These are phyloP conservation scores for Leptographium wingfieldii DNA, from an alignment of 2,329 filamentous ascomycete species.

Conservation along the genomic window DNA sequence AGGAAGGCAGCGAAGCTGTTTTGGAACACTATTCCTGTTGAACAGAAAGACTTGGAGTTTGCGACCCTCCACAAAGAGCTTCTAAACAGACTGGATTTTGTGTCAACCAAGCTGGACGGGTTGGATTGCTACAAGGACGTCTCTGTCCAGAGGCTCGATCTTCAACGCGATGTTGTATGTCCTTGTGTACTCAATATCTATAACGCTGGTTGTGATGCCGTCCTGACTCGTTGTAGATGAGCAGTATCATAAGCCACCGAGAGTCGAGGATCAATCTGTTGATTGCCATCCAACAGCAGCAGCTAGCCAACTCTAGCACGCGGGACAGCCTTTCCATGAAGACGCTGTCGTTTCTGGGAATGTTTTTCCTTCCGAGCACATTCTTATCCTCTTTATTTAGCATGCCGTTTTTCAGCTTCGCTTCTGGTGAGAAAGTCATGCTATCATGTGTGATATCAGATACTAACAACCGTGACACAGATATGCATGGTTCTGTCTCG, in stretches of 20 bases:
- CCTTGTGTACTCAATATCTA: neutral
- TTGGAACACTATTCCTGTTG: neutral
- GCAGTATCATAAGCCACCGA: constrained; percentile 22
- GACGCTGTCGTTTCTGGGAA: constrained; percentile 3
- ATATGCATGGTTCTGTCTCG: constrained; percentile 3
- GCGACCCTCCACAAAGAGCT: neutral
- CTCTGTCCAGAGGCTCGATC: constrained; percentile 20
- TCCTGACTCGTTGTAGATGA: constrained; percentile 13
- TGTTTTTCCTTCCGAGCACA: constrained; percentile 4
- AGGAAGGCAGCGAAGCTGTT: neutral
- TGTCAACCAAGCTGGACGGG: constrained; percentile 21
- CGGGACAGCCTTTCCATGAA: constrained; percentile 10
- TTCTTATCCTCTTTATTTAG: constrained; percentile 6
- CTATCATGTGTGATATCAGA: neutral
- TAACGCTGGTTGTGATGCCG: neutral
- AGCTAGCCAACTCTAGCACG: constrained; percentile 9
- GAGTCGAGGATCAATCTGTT: constrained; percentile 22
- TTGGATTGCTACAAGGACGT: constrained; percentile 19
- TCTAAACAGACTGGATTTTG: constrained; percentile 14
- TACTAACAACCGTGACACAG: neutral
- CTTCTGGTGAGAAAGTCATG: neutral
- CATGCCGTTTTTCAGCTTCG: constrained; percentile 6
- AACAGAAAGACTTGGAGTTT: neutral
- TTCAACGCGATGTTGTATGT: constrained; percentile 21
- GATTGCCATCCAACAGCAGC: constrained; percentile 15